Evolutionary conservation across 2,329 filamentous ascomycete species (phyloP), one percentile per base, ranked within the genome.

Genomic region (Fusarium compactum): DNA sequence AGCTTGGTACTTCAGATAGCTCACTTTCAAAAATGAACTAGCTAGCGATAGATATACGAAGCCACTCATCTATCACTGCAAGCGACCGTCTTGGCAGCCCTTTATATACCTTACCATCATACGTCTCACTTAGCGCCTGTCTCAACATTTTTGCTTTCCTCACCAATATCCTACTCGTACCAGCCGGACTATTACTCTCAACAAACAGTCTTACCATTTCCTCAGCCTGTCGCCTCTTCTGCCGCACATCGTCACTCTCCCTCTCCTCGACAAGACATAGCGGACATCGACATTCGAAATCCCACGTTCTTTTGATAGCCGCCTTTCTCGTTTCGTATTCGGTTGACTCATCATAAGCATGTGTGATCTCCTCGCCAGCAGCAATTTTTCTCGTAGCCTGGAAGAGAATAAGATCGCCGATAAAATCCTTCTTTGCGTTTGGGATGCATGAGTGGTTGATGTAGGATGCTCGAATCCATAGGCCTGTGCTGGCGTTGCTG

Each of bases 371-470:
- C n/a, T 81, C 78, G 8, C 79, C 79, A 6, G 59, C 51, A 2
- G 47, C 25, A 40, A 82, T 81, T n/a, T 58, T 40, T 6, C 75
- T 72, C 1, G 62, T 74, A 4, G 82, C 80, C 8, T 80, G 80
- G 11, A 84, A 57, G 6, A 83, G 68, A 55, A 82, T 76, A 6
- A 82, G 57, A 61, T 82, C 82, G 24, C 82, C 82, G 8, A 82
- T 71, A 48, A 78, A 82, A 3, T 79, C 74, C 29, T 79, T 80
- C 45, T 73, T 74, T 0, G 72, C 62, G 60, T 82, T 84, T 32
- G 77, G 55, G 3, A 78, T 51, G 58, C 82, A 84, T 0, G 80
- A 81, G 62, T 84, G 82, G 48, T 84, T 84, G 61, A 82, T 79
- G 60, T 81, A 82, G 0, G 82, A 79, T 6, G 80, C 78, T 7